Evolutionary conservation across 1,284 basidiomycete species (phyloP).

Genomic region (Gymnopus androsaceus): DNA sequence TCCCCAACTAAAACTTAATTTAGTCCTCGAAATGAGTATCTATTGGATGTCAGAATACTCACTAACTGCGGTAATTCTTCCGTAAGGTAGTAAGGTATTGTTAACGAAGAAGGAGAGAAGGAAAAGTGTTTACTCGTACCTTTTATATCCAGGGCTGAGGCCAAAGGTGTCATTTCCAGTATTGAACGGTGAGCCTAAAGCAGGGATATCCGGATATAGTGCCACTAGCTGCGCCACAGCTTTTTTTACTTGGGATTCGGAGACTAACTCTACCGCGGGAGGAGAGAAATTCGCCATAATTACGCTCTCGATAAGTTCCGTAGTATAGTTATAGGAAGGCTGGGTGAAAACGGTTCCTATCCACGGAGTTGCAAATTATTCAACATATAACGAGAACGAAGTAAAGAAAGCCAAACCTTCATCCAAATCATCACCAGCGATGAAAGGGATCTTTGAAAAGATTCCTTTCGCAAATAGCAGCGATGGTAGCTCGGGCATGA

Average conservation of each 20-base stretch:
- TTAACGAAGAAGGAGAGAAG: too few species aligned
- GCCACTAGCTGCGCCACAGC: constrained; percentile 36
- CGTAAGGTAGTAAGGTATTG: too few species aligned
- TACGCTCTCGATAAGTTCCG: constrained; percentile 29
- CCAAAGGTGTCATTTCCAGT: constrained; percentile 55
- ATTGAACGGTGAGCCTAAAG: constrained; percentile 50
- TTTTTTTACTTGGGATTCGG: constrained; percentile 22
- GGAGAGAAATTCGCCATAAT: constrained; percentile 35
- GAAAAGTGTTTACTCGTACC: too few species aligned
- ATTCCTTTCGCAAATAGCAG: constrained; percentile 33
- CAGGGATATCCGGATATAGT: constrained; percentile 52
- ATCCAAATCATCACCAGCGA: constrained; percentile 49
- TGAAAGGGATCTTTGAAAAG: constrained; percentile 47
- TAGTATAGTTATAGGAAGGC: constrained; percentile 23
- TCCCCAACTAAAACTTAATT: constrained; percentile 36
- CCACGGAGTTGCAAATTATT: neutral
- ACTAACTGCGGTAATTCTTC: constrained; percentile 45
- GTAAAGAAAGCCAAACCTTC: constrained; percentile 37
- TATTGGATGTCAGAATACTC: neutral
- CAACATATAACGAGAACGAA: neutral
- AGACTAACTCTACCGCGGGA: constrained; percentile 21
- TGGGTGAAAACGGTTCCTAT: constrained; percentile 44
- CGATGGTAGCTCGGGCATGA: constrained; percentile 45
- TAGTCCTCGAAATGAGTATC: neutral
- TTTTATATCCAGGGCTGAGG: constrained; percentile 43